Percentiles rank a stretch among this genome's conserved stretches.
phyloP scores from a whole-genome alignment of 371 early-diverging fungal species.

The Apophysomyces elegans region DNA sequence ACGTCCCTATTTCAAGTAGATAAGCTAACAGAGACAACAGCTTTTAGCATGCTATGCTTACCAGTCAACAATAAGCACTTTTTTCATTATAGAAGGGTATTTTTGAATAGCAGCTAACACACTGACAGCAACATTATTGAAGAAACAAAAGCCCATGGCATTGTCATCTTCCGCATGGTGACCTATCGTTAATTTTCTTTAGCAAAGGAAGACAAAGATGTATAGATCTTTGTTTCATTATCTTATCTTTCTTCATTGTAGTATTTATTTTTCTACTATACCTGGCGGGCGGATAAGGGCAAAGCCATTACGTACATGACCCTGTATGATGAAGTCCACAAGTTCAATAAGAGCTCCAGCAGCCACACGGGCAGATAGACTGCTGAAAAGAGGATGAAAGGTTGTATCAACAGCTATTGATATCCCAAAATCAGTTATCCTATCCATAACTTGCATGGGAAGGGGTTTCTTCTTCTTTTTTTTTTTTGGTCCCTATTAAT shows the following conservation, averaged over 20 bases:
- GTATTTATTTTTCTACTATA: conserved; percentile 13
- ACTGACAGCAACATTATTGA: conserved; percentile 72
- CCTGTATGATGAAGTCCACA: conserved; percentile 55
- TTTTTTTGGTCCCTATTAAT: not conserved
- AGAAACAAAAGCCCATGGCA: conserved; percentile 74
- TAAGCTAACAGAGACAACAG: not conserved
- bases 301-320: conserved; percentile 64
- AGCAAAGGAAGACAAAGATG: too few relatives aligned
- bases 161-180: conserved; percentile 71
- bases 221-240: too few relatives aligned
- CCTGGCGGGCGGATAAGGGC: conserved; percentile 70
- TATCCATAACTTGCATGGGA: not conserved
- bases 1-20: conserved; percentile 54
- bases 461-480: not conserved
- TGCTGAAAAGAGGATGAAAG: conserved; percentile 57
- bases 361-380: conserved; percentile 57
- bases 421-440: not conserved
- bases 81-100: conserved; percentile 52
- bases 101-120: conserved; percentile 54
- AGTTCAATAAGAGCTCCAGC: conserved; percentile 60
- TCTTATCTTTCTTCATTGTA: not conserved
- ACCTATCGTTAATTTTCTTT: conserved; percentile 23
- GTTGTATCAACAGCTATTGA: conserved; percentile 58
- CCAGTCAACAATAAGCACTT: conserved; percentile 67
- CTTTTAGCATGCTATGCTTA: conserved; percentile 14